phyloP scores from a whole-genome alignment of 768 basidiomycete genomes.

The Ramaria rubella region DNA sequence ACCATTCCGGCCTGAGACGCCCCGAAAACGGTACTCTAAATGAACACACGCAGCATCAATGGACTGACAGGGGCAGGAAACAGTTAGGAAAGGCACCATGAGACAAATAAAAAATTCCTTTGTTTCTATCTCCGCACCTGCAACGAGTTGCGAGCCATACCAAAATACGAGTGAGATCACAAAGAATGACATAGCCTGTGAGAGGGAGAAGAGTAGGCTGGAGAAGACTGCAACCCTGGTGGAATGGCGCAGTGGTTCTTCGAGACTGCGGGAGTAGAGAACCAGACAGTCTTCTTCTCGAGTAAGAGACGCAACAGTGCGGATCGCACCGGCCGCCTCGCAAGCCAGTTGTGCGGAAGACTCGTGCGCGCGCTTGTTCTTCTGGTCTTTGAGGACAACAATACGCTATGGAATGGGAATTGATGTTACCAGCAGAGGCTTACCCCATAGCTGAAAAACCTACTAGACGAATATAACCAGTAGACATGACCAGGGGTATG shows the following conservation, averaged over 20 bases:
- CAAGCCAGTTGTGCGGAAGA: slow-evolving; percentile 82
- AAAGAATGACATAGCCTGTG: slow-evolving; percentile 70
- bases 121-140: slow-evolving; percentile 44
- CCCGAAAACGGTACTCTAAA: slow-evolving; percentile 64
- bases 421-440: not conserved
- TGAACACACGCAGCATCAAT: too few species aligned
- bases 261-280: slow-evolving; percentile 62
- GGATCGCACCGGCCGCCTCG: slow-evolving; percentile 84
- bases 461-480: slow-evolving; percentile 80
- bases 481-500: slow-evolving; percentile 60
- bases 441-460: slow-evolving; percentile 19
- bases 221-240: slow-evolving; percentile 59
- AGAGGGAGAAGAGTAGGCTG: slow-evolving; percentile 61
- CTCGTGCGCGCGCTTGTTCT: slow-evolving; percentile 76
- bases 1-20: slow-evolving; percentile 81
- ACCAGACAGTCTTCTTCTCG: slow-evolving; percentile 73
- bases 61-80: not conserved
- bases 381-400: slow-evolving; percentile 81
- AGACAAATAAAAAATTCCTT: slow-evolving; percentile 76
- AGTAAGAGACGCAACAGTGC: slow-evolving; percentile 85
- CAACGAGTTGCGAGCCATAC: slow-evolving; percentile 62
- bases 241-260: slow-evolving; percentile 59
- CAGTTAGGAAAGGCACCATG: slow-evolving; percentile 41
- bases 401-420: slow-evolving; percentile 43
- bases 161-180: slow-evolving; percentile 82